Percentiles rank a stretch among this genome's conserved stretches.
phyloP scores from a whole-genome alignment of 2,329 filamentous ascomycete genomes.

The Epichloe sylvatica region DNA sequence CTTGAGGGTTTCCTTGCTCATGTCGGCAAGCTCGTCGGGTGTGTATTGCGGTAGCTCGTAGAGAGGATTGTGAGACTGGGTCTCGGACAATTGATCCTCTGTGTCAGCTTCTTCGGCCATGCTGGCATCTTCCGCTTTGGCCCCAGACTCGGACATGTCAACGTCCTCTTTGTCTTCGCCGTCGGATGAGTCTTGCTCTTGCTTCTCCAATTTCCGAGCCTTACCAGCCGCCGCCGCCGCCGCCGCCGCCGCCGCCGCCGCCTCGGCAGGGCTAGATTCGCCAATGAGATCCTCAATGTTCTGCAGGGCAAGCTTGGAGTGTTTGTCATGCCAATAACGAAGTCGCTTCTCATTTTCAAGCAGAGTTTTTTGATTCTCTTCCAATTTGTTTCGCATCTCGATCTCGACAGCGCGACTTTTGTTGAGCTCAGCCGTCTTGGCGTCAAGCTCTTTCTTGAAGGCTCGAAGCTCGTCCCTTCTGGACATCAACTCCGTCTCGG shows the following conservation, averaged over 20 bases:
- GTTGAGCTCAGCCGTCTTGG: constrained; percentile 74
- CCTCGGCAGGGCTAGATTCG: constrained; percentile 14
- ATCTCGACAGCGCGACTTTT: constrained; percentile 82
- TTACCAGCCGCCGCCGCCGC: constrained; percentile 8
- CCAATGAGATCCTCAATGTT: constrained; percentile 57
- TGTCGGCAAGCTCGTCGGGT: constrained; percentile 51
- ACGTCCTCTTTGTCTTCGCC: constrained; percentile 18
- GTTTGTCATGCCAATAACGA: constrained; percentile 79
- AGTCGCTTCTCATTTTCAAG: constrained; percentile 73
- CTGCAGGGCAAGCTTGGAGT: constrained; percentile 69
- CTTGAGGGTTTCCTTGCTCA: constrained; percentile 48
- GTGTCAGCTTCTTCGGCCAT: constrained; percentile 9
- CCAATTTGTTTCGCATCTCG: constrained; percentile 95
- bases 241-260: constrained; percentile 9
- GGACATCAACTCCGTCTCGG: constrained; percentile 59
- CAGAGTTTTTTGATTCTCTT: constrained; percentile 78
- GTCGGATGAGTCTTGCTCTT: constrained; percentile 9
- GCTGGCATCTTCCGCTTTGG: constrained; percentile 14
- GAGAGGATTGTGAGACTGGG: constrained; percentile 21
- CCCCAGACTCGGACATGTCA: constrained; percentile 21
- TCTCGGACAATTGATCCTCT: constrained; percentile 13
- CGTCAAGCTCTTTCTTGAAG: constrained; percentile 75
- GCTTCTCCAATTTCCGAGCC: constrained; percentile 13
- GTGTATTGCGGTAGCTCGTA: constrained; percentile 66
- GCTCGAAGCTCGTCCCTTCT: constrained; percentile 70